Base-by-base conservation (phyloP, 805 yeast genomes). In the Yamadazyma laniorum region DNA sequence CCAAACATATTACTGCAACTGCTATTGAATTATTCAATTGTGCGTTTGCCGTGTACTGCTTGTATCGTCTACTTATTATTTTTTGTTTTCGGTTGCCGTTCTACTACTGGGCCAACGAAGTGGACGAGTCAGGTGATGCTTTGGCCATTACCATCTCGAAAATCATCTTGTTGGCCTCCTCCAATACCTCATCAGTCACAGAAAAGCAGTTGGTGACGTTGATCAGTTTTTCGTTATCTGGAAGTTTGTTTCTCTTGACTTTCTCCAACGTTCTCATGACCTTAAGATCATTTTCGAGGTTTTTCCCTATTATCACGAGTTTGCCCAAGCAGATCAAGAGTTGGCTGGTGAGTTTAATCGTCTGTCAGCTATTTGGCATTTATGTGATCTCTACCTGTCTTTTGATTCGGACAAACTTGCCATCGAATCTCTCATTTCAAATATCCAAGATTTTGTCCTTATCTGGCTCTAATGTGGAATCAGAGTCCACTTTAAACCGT, bases 181-280 rank as follows among this genome's bases (percentile, higher is more conserved):
- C 34, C 18, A 29, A 18, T 15, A 47, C 61, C 5, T 39, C 58
- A 3, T 40, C 58, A 3, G 46, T 58, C 29, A 59, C 71, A 9
- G 69, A 63, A 44, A 61, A 66, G 2, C 70, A 62, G 44, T 53
- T 73, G 43, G 61, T 70, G 18, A 68, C 67, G 39, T 74, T 67
- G 48, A 58, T 75, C 27, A 65, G 76, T 31, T 69, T 82, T 41
- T 45, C 77, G 2, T 52, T 82, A 12, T 77, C 86, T 1, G 77
- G 82, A 8, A 68, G 73, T 12, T 63, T 83, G 36, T 82, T 83
- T 48, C 51, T 76, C 1, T 72, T 83, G 41, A 79, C 87, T 1
- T 71, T 83, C 48, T 79, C 83, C 18, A 81, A 81, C 39, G 89
- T 83, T 1, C 56, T 72, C 33, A 61, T 72, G 28, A 81, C 90